phyloP scores from a whole-genome alignment of 2,329 filamentous ascomycete genomes.

The Fusarium continuum region DNA sequence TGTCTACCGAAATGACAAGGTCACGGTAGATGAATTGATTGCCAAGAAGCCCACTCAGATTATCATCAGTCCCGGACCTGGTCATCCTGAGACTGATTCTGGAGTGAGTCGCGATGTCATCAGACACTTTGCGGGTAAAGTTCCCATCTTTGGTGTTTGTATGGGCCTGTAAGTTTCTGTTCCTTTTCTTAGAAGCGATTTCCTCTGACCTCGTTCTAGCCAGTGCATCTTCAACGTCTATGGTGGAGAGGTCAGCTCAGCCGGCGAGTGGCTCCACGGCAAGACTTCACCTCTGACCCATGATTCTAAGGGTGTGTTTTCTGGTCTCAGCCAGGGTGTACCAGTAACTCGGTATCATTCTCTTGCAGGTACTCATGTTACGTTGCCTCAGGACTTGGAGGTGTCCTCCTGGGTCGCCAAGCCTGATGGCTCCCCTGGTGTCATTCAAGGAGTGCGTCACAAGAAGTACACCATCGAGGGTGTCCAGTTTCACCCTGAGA shows the following conservation, averaged over 20 bases:
- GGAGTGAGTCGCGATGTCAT: constrained; percentile 95
- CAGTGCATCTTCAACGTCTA: constrained; percentile 97
- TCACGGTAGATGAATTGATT: constrained; percentile 84
- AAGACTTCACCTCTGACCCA: constrained; percentile 94
- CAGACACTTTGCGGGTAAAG: constrained; percentile 89
- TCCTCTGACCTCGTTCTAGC: constrained; percentile 50
- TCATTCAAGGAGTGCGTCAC: constrained; percentile 97
- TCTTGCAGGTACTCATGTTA: constrained; percentile 88
- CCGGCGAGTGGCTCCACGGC: constrained; percentile 95
- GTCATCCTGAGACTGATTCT: constrained; percentile 90
- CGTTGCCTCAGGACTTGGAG: constrained; percentile 85
- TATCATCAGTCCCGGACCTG: constrained; percentile 93
- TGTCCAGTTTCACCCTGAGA: constrained; percentile 98
- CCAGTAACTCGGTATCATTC: constrained; percentile 97
- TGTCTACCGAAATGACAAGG: constrained; percentile 91
- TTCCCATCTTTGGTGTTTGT: constrained; percentile 96
- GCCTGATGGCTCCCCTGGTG: constrained; percentile 78
- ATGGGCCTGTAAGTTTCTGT: constrained; percentile 84
- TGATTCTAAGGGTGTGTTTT: constrained; percentile 91
- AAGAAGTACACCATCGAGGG: constrained; percentile 92
- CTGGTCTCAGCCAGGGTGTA: constrained; percentile 78
- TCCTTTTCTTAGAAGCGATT: background rate
- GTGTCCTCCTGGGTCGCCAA: constrained; percentile 88
- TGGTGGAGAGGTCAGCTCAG: constrained; percentile 89
- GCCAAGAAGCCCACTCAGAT: constrained; percentile 89